Evolutionary conservation across 2,329 filamentous ascomycete genomes (phyloP).

Genomic region (Talaromyces sp.): DNA sequence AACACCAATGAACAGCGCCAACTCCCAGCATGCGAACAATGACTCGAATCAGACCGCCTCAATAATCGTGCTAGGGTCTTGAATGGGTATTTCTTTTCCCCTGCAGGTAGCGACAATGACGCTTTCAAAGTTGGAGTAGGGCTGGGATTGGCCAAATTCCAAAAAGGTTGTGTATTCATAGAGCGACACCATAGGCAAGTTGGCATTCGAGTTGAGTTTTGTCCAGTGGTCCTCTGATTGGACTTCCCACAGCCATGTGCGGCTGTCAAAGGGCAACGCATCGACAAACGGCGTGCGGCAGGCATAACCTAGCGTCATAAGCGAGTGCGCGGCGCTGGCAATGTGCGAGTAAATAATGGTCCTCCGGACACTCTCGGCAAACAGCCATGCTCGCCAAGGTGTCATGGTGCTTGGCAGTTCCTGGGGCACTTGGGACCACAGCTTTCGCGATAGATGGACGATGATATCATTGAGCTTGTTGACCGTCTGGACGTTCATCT

Average conservation of each 20-base stretch:
- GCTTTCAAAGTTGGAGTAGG: constrained; percentile 17
- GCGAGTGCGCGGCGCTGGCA: constrained; percentile 26
- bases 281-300: constrained; percentile 26
- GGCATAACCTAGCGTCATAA: constrained; percentile 21
- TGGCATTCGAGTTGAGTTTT: neutral
- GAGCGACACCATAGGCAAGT: constrained; percentile 21
- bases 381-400: constrained; percentile 14
- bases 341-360: constrained; percentile 22
- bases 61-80: neutral
- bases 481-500: constrained; percentile 10
- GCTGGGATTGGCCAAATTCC: constrained; percentile 18
- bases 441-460: constrained; percentile 14
- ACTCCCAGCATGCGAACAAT: neutral
- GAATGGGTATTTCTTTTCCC: constrained; percentile 14
- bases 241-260: constrained; percentile 23
- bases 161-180: constrained; percentile 22
- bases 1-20: neutral
- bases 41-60: neutral
- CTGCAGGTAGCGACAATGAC: constrained; percentile 25
- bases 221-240: constrained; percentile 12
- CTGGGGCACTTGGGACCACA: constrained; percentile 23
- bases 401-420: constrained; percentile 21
- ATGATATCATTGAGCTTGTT: constrained; percentile 18
- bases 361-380: constrained; percentile 11
- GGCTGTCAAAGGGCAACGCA: constrained; percentile 24